Conservation (phyloP, 441 rosid species). For the Adansonia grandidieri region DNA sequence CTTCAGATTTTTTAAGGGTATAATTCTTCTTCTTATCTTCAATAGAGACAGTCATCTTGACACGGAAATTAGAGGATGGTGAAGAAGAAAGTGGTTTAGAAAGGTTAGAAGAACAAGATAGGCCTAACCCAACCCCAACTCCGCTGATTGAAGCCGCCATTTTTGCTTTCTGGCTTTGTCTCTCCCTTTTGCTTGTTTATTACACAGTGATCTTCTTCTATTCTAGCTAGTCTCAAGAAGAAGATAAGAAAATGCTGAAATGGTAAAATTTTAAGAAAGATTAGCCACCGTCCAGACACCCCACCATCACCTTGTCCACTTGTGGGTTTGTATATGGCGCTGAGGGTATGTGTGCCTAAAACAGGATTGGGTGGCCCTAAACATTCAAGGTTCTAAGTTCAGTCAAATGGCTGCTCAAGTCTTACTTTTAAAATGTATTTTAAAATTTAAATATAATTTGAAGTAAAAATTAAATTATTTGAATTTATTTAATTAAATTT, state of each 20-base stretch:
- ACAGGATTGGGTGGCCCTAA: not conserved
- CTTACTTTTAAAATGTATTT: too few relatives aligned
- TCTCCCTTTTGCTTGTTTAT: not conserved
- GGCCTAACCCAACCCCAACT: constrained; percentile 53
- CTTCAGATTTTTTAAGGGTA: constrained; percentile 79
- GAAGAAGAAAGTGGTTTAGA: constrained; percentile 37
- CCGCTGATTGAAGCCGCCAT: constrained; percentile 72
- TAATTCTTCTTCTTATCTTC: constrained; percentile 76
- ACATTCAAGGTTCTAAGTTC: too few relatives aligned
- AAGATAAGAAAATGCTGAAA: constrained; percentile 29
- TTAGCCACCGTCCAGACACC: not conserved
- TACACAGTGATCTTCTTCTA: not conserved
- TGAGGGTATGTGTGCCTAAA: not conserved
- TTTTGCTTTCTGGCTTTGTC: constrained; percentile 14
- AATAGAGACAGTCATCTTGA: constrained; percentile 77
- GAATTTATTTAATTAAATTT: too few relatives aligned
- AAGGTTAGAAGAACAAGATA: constrained; percentile 52
- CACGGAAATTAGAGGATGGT: constrained; percentile 42
- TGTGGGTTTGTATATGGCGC: not conserved
- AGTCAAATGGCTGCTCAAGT: too few relatives aligned
- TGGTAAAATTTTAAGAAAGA: constrained; percentile 12
- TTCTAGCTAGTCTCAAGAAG: constrained; percentile 9
- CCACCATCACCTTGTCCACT: not conserved
- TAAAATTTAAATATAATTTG: too few relatives aligned
- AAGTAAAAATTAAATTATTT: too few relatives aligned